phyloP scores from a whole-genome alignment of 176 grass and related monocot species.

The Guadua angustifolia region DNA sequence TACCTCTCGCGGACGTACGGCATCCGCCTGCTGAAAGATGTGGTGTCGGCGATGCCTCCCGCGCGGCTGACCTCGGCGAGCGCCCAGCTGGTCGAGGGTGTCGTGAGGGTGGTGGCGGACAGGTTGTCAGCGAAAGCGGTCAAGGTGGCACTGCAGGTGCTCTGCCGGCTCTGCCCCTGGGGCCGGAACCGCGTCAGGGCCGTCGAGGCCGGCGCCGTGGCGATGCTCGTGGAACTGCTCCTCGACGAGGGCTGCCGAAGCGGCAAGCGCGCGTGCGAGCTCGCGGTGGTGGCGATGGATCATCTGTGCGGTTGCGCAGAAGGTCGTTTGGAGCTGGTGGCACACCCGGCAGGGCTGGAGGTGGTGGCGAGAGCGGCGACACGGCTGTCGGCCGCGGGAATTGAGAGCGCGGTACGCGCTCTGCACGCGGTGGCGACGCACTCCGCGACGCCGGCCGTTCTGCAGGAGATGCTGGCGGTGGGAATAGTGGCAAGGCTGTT shows the following conservation, averaged over 20 bases:
- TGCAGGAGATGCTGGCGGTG: constrained; percentile 82
- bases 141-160: constrained; percentile 67
- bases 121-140: constrained; percentile 47
- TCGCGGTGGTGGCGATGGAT: constrained; percentile 58
- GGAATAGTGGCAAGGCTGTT: constrained; percentile 71
- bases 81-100: constrained; percentile 48
- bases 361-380: constrained; percentile 55
- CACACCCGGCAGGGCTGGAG: constrained; percentile 73
- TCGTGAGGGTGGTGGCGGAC: constrained; percentile 50
- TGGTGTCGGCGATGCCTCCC: constrained; percentile 46
- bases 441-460: constrained; percentile 53
- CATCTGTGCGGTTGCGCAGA: constrained; percentile 79
- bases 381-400: constrained; percentile 57
- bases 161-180: constrained; percentile 55
- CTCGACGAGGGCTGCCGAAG: constrained; percentile 40
- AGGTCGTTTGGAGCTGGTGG: constrained; percentile 64
- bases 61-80: constrained; percentile 38
- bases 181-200: constrained; percentile 67
- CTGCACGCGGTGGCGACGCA: constrained; percentile 67
- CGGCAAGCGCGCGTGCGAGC: constrained; percentile 49
- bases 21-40: constrained; percentile 57
- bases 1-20: constrained; percentile 57
- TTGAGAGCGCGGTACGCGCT: constrained; percentile 57
- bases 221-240: constrained; percentile 60
- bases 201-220: constrained; percentile 62